Evolutionary conservation across 768 basidiomycete genomes (phyloP).

Genomic region (Cystofilobasidium bisporidii): DNA sequence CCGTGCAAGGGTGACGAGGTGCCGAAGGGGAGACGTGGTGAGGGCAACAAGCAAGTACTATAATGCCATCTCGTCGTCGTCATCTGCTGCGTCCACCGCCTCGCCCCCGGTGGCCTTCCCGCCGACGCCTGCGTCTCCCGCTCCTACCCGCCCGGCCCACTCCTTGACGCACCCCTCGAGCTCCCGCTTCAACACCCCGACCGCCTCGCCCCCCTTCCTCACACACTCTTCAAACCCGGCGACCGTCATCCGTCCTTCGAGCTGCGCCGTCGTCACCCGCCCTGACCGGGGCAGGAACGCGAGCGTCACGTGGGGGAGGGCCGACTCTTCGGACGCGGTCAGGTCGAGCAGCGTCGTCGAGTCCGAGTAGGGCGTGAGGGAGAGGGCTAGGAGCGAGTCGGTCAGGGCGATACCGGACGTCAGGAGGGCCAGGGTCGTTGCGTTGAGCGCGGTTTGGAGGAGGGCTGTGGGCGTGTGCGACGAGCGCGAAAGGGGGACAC

Average conservation of each 20-base stretch:
- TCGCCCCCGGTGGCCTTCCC: neutral
- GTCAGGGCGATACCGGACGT: slow-evolving; percentile 80
- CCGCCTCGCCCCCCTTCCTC: slow-evolving; percentile 63
- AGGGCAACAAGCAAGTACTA: neutral
- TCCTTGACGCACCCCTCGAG: slow-evolving; percentile 64
- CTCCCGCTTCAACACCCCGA: slow-evolving; percentile 66
- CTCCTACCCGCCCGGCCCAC: slow-evolving; percentile 45
- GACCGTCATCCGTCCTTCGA: slow-evolving; percentile 89
- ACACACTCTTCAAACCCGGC: slow-evolving; percentile 88
- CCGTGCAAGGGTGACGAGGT: too few relatives aligned
- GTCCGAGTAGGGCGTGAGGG: slow-evolving; percentile 67
- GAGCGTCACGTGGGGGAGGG: slow-evolving; percentile 76
- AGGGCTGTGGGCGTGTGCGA: slow-evolving; percentile 47
- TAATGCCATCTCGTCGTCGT: slow-evolving; percentile 3
- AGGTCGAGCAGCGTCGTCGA: slow-evolving; percentile 76
- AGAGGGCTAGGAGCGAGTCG: slow-evolving; percentile 84
- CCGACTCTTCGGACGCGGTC: slow-evolving; percentile 78
- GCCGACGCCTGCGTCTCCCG: slow-evolving; percentile 8
- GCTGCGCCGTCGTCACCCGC: slow-evolving; percentile 74
- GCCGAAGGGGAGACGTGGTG: too few relatives aligned
- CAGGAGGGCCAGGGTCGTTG: slow-evolving; percentile 81
- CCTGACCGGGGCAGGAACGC: slow-evolving; percentile 81
- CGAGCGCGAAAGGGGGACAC: neutral
- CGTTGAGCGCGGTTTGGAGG: slow-evolving; percentile 85
- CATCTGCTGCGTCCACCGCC: neutral